Evolutionary conservation across 495 filamentous ascomycete genomes (phyloP), one percentile per base, ranked within the genome.

Genomic region (Astrothelium subdiscretum): DNA sequence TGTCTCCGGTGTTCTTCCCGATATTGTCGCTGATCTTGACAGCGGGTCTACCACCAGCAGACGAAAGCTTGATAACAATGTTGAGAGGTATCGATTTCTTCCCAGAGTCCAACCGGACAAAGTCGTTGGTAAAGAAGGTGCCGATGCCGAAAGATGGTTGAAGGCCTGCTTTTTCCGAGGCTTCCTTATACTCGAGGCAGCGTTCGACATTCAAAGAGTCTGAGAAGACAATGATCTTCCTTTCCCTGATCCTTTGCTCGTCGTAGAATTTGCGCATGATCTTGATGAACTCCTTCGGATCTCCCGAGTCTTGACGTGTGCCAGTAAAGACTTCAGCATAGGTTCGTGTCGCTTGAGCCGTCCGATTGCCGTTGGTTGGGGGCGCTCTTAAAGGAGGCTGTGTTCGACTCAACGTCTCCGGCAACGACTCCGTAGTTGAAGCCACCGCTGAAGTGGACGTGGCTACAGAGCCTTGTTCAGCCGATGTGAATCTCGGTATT

Each of bases 21-120:
- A 89, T 81, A 70, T 97, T 96, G 71, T 98, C 94, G 66, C 92
- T 97, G 63, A 98, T 90, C 79, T 98, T 98, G 67, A 98, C 81
- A 0, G 92, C 91, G 0, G 87, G 84, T n/a, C 83, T 81, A 8
- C 92, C 92, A 24, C 77, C 83, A 0, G 91, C 94, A 13, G 88
- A 89, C 59, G 87, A 85, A 54, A 98, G 80, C 76, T 98, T 98
- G 76, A 98, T 95, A 65, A 98, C 94, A 65, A 98, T 98, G 66
- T 98, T 98, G 20, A 98, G 80, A 0, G 94, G 94, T n/a, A 83
- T 82, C 5, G 91, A 96, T 73, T 96, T 97, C 69, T 85, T 82
- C 27, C 84, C 83, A 4, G 82, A 84, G 20, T 79, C 82, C 42
- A 77, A 73, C 65, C 88, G 82, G 8, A 70, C 73, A 73, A 90